Base-by-base conservation (phyloP, 805 yeast genomes). In the Candida methanosorbosa region DNA sequence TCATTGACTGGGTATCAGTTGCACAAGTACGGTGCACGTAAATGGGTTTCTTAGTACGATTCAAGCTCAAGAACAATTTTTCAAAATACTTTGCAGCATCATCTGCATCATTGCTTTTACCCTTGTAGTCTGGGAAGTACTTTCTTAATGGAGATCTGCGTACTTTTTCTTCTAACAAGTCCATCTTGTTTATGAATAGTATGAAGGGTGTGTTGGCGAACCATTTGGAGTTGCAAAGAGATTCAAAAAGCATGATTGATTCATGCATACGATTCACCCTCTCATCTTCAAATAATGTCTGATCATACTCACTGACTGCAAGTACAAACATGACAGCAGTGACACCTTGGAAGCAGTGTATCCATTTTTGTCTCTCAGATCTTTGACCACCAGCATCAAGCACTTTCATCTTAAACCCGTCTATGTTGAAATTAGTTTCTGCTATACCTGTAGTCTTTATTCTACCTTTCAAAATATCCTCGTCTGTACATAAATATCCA, bases 381-480 rank as follows among this genome's bases (percentile, higher is more conserved):
- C 96, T 63, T 60, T 88, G 97, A 2, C 98, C 98, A 35, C 98
- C 98, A 4, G 96, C 97, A 65, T 92, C 98, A 29, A 87, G 62
- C 28, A 92, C 84, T 49, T 76, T 78, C 54, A 88, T 79, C 43
- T 68, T 73, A 31, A 76, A 70, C 9, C 76, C 74, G 33, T 65
- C 64, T 40, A 90, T 75, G 37, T 68, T 66, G 60, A 92, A 88
- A 36, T 68, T 72, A 5, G 92, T 81, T 55, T 90, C 95, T 1
- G 94, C 82, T 35, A 92, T 86, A 3, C 98, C 98, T 0, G 97
- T 88, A 12, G 98, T 90, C 59, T 90, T 88, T 48, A 92, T 84
- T 24, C 98, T 68, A 4, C 96, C 97, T 48, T 74, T 80, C 44
- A 92, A 62, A 36, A 92, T 87, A 57, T 92, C 98, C 36, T 70